These are phyloP conservation scores for Danielia reshetovae DNA, from an alignment of 805 yeast genomes.

Conservation along the genomic window DNA sequence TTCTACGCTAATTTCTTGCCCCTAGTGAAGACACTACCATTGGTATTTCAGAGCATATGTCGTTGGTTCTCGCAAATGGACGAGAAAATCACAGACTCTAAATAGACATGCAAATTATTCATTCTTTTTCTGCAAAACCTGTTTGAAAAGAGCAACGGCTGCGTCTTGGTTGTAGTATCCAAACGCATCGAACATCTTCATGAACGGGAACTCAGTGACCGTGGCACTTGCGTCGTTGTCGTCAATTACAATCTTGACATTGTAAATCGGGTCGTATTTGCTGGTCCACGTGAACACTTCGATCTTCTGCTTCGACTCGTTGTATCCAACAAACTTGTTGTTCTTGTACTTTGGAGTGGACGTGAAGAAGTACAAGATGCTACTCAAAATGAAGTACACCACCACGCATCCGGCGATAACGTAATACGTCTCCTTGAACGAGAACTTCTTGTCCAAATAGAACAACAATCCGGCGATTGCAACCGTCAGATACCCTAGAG, in stretches of 20 bases:
- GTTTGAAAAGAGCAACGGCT: slow-evolving; percentile 23
- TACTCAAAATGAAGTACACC: slow-evolving; percentile 35
- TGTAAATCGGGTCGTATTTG: slow-evolving; percentile 45
- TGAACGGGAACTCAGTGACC: slow-evolving; percentile 28
- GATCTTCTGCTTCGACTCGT: slow-evolving; percentile 30
- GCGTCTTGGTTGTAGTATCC: slow-evolving; percentile 41
- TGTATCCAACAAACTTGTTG: slow-evolving; percentile 44
- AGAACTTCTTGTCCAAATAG: slow-evolving; percentile 45
- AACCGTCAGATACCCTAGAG: slow-evolving; percentile 46
- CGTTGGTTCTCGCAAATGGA: slow-evolving; percentile 38
- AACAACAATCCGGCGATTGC: slow-evolving; percentile 44
- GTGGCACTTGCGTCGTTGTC: slow-evolving; percentile 13
- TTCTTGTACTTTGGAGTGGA: slow-evolving; percentile 35
- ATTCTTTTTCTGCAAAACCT: slow-evolving; percentile 16
- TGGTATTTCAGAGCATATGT: slow-evolving; percentile 30
- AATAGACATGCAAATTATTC: not conserved
- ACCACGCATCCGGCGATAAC: slow-evolving; percentile 33
- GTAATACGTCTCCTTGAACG: slow-evolving; percentile 38
- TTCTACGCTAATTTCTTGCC: slow-evolving; percentile 47
- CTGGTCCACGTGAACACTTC: slow-evolving; percentile 37
- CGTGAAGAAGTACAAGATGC: slow-evolving; percentile 30
- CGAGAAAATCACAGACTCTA: slow-evolving; percentile 20
- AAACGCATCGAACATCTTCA: slow-evolving; percentile 42
- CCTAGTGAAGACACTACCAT: slow-evolving; percentile 39
- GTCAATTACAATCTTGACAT: slow-evolving; percentile 29